These are phyloP conservation scores for Macrophomina phaseolina DNA, from an alignment of 2,329 filamentous ascomycete species.

Conservation along the genomic window DNA sequence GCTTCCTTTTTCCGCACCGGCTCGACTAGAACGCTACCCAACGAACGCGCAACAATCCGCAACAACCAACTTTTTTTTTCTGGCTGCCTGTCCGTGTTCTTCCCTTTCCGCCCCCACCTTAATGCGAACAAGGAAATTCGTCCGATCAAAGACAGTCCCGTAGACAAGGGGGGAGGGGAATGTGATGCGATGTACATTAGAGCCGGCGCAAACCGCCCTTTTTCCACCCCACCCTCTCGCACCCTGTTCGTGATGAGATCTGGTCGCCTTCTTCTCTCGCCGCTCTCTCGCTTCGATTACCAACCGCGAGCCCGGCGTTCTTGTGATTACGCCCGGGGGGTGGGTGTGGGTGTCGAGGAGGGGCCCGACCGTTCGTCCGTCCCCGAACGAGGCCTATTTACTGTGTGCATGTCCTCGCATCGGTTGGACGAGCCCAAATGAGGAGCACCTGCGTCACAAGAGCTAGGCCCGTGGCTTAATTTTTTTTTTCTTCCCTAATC, in stretches of 20 bases:
- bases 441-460: not conserved
- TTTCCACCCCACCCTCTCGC: not conserved
- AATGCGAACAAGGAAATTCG: not conserved
- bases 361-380: too few relatives aligned
- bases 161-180: too few relatives aligned
- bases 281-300: not conserved
- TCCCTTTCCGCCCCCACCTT: not conserved
- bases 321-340: not conserved
- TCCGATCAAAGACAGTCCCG: not conserved
- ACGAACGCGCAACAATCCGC: too few relatives aligned
- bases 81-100: not conserved
- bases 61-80: not conserved
- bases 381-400: too few relatives aligned
- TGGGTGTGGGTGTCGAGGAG: not conserved
- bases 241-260: not conserved
- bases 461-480: not conserved
- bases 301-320: too few relatives aligned
- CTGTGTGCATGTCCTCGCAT: not conserved
- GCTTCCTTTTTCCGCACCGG: conserved; percentile 2
- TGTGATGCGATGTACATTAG: not conserved
- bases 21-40: not conserved
- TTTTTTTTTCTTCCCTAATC: not conserved
- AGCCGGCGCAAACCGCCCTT: conserved; percentile 2
- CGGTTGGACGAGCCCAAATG: not conserved
- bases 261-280: not conserved